Base-by-base conservation (phyloP, 768 basidiomycete genomes). In the Terana coerulea region DNA sequence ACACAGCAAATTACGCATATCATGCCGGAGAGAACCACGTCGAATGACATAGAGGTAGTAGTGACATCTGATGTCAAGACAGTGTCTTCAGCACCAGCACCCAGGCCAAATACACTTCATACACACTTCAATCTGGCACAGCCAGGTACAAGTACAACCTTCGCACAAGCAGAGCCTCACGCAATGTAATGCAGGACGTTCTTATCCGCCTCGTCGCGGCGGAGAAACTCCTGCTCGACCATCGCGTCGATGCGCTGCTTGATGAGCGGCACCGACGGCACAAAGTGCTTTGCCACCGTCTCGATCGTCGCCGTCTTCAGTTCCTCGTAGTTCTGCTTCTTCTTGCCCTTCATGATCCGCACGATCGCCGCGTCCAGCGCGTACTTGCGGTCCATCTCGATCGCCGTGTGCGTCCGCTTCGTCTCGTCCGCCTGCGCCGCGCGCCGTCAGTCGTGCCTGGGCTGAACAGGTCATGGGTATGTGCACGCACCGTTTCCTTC, bases 361-460 rank as follows among this genome's bases (percentile, higher is more conserved):
- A 99, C 95, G 60, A 99, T 95, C 19, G 95, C 95, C 0, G 94
- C 94, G 59, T 98, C 93, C 12, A 98, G 75, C 52, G 85, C 84
- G 60, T 85, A 79, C 54, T 86, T 84, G 53, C 95, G 81, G 67
- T 98, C 94, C 30, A 84, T 82, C 57, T 95, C 89, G 33, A 99
- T 91, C 40, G 86, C 79, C 1, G 76, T 78, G 61, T 91, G 91
- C 5, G 91, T 95, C 50, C 83, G 80, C 53, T 80, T 78, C 19
- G 86, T 80, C 70, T 99, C 97, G 63, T 98, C 95, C 30, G 81
- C 78, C 92, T 93, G 58, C 11, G 15, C 19, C 36, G 14, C 15
- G 11, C 22, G 21, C 2, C 7, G 17, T 52, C 43, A 55, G 49
- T 26, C 14, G 12, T 29, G n/a, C n/a, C n/a, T n/a, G 25, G n/a